Percentiles rank a stretch among this genome's conserved stretches.
Evolutionary conservation across 805 yeast genomes (phyloP).

Genomic region (Yamadazyma phyllophila): DNA sequence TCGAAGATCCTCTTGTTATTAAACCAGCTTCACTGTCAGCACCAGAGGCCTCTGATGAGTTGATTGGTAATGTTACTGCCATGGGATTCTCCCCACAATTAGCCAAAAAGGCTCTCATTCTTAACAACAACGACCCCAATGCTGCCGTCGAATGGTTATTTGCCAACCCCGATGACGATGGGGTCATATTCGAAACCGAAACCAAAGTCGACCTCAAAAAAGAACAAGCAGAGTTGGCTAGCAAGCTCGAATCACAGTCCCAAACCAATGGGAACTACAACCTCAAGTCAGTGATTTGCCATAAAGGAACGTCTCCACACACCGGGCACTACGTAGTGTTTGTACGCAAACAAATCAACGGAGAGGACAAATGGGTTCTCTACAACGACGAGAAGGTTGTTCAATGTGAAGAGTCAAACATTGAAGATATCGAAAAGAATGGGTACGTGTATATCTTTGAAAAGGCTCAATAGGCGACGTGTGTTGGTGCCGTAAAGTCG

Average conservation of each 20-base stretch:
- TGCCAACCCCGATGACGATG: slow-evolving; percentile 74
- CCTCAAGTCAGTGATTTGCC: slow-evolving; percentile 72
- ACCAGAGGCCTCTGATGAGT: slow-evolving; percentile 22
- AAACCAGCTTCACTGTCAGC: slow-evolving; percentile 4
- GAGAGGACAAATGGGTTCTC: slow-evolving; percentile 60
- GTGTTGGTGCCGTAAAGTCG: background rate
- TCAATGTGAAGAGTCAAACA: slow-evolving; percentile 35
- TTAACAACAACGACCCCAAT: slow-evolving; percentile 61
- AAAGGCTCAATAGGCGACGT: background rate
- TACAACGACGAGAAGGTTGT: slow-evolving; percentile 91
- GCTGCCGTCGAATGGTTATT: slow-evolving; percentile 92
- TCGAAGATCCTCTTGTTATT: slow-evolving; percentile 58
- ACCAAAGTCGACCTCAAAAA: slow-evolving; percentile 31
- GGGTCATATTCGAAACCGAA: slow-evolving; percentile 32
- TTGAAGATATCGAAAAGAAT: slow-evolving; percentile 43
- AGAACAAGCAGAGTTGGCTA: slow-evolving; percentile 16
- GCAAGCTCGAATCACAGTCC: background rate
- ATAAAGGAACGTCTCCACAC: slow-evolving; percentile 85
- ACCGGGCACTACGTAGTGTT: slow-evolving; percentile 92
- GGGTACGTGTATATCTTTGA: slow-evolving; percentile 51
- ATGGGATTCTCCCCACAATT: slow-evolving; percentile 79
- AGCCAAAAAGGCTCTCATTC: slow-evolving; percentile 68
- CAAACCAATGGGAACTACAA: slow-evolving; percentile 30
- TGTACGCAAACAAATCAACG: slow-evolving; percentile 43
- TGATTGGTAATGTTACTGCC: slow-evolving; percentile 46